A percentile compares a stretch with the other conserved stretches of the same genome.
phyloP scores from a whole-genome alignment of 164 flowering plant genomes.

The Magnolia changhungtana region DNA sequence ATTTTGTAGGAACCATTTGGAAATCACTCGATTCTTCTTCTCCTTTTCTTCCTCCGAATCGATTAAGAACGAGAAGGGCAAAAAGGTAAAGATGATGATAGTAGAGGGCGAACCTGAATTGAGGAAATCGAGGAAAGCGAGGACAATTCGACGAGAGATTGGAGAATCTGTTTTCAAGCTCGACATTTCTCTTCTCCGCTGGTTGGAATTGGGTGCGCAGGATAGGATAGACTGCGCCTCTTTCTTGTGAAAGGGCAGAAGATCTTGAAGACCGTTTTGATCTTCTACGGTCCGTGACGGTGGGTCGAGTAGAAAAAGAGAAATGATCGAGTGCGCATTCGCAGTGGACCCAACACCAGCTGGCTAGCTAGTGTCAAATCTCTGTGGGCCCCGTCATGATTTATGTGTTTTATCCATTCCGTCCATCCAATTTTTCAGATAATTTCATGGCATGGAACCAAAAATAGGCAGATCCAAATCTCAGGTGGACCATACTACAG shows the following conservation, averaged over 20 bases:
- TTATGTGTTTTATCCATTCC: too few relatives aligned
- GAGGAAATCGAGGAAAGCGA: constrained; percentile 69
- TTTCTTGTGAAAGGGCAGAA: background rate
- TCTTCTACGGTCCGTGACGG: background rate
- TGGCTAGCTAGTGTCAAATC: too few relatives aligned
- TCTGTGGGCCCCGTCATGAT: too few relatives aligned
- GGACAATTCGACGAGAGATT: constrained; percentile 63
- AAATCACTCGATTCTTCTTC: too few relatives aligned
- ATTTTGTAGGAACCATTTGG: too few relatives aligned
- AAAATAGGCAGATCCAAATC: too few relatives aligned
- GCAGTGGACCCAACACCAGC: too few relatives aligned
- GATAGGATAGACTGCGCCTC: background rate
- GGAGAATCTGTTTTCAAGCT: constrained; percentile 63
- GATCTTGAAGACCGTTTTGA: background rate
- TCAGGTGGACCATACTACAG: too few relatives aligned
- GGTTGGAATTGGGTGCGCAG: background rate
- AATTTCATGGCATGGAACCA: too few relatives aligned
- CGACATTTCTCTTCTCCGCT: constrained; percentile 30
- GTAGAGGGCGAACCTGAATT: constrained; percentile 44
- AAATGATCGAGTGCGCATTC: too few relatives aligned
- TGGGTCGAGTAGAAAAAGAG: background rate
- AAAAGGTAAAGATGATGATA: background rate
- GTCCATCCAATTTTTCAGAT: too few relatives aligned
- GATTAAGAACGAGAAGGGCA: background rate
- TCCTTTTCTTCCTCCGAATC: background rate